Percentiles rank a stretch among this genome's conserved stretches.
Evolutionary conservation across 148 eudicot genomes (phyloP).

Genomic region (Dianthus caryophyllus): DNA sequence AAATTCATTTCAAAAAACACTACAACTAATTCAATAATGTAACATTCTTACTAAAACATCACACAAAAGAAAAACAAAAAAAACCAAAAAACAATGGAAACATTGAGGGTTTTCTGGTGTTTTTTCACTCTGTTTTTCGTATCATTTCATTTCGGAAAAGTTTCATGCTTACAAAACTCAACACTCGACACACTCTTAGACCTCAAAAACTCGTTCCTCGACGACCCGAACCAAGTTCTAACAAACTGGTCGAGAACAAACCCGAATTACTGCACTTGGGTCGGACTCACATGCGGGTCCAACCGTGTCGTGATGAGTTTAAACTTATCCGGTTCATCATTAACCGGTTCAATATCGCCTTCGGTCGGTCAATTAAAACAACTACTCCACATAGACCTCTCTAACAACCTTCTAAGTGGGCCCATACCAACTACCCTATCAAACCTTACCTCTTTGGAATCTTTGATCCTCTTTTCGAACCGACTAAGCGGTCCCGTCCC

Average conservation of each 20-base stretch:
- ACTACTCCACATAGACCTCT: constrained; percentile 81
- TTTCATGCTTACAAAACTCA: not conserved
- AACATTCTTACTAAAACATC: not conserved
- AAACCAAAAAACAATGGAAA: constrained; percentile 9
- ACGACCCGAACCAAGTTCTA: constrained; percentile 59
- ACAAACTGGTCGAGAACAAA: constrained; percentile 48
- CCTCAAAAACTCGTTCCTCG: constrained; percentile 46
- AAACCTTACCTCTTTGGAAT: constrained; percentile 54
- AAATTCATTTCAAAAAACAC: not conserved
- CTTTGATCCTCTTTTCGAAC: constrained; percentile 70
- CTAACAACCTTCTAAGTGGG: constrained; percentile 62
- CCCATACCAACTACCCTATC: constrained; percentile 90
- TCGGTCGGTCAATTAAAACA: constrained; percentile 45
- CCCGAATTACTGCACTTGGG: constrained; percentile 66
- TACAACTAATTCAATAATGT: not conserved
- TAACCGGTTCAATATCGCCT: constrained; percentile 63
- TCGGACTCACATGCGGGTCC: constrained; percentile 49
- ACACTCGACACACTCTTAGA: constrained; percentile 43
- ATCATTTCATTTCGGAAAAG: not conserved
- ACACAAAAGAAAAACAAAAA: not conserved
- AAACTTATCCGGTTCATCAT: constrained; percentile 58
- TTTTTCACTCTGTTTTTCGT: constrained; percentile 23
- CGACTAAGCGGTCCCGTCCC: constrained; percentile 75
- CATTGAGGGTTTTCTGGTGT: constrained; percentile 12
- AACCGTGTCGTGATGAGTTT: constrained; percentile 39